Evolutionary conservation across 192 early-diverging fungal genomes (phyloP).

Genomic region (Coemansia sp.): DNA sequence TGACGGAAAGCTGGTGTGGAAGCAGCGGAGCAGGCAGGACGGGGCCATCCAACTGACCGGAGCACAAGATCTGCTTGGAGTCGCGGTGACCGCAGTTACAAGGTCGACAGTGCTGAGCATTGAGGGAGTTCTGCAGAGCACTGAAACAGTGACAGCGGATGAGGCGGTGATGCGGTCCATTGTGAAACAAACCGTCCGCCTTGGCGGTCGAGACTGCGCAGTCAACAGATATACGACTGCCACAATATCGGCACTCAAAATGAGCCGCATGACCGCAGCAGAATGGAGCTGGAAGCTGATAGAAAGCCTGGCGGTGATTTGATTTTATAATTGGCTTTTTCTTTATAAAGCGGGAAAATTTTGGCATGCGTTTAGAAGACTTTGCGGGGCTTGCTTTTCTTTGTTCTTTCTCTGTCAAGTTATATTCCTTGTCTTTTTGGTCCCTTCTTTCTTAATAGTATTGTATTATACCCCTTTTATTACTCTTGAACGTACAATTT

Average conservation of each 20-base stretch:
- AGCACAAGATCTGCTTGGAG: neutral
- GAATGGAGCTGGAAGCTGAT: constrained; percentile 31
- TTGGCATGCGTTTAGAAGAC: neutral
- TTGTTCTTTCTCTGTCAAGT: neutral
- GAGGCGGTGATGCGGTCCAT: neutral
- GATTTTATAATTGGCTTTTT: neutral
- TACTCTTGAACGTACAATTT: neutral
- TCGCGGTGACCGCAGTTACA: constrained; percentile 7
- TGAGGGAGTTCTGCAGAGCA: constrained; percentile 9
- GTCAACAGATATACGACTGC: constrained; percentile 15
- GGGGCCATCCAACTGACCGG: neutral
- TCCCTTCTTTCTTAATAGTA: neutral
- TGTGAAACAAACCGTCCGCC: constrained; percentile 28
- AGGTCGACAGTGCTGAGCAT: constrained; percentile 6
- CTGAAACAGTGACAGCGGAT: constrained; percentile 3
- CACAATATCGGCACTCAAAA: constrained; percentile 12
- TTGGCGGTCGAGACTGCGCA: constrained; percentile 17
- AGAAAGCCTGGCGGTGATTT: neutral
- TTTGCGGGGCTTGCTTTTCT: neutral
- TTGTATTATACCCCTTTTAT: neutral
- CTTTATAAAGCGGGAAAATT: neutral
- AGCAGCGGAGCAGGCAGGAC: neutral
- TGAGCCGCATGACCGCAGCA: constrained; percentile 11
- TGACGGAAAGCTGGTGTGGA: constrained; percentile 40
- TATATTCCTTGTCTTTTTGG: neutral